Conservation (phyloP, 352 stramenopile species). For the Globisporangium middletonii region DNA sequence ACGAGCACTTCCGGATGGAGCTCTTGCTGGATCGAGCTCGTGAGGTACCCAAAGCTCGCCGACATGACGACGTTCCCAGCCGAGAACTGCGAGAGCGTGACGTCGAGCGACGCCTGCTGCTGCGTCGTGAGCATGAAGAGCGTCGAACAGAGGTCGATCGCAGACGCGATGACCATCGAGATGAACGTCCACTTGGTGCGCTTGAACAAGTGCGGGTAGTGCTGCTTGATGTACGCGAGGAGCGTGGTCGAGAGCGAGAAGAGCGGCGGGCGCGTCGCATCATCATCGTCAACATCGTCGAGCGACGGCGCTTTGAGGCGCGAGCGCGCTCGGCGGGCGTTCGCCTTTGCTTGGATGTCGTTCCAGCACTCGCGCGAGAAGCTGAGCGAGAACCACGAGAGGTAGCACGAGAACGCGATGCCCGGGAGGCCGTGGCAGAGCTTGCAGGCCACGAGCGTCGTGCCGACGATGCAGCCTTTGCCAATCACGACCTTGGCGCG, state of each 20-base stretch:
- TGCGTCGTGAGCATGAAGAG: conserved; percentile 33
- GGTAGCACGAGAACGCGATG: conserved; percentile 43
- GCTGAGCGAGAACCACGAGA: conserved; percentile 64
- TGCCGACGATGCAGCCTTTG: conserved; percentile 30
- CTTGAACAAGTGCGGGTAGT: conserved; percentile 61
- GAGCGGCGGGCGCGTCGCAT: background rate
- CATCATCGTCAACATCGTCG: background rate
- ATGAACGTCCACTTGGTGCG: conserved; percentile 77
- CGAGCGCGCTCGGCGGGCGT: background rate
- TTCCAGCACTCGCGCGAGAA: conserved; percentile 72
- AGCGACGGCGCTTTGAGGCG: background rate
- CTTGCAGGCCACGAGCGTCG: conserved; percentile 42
- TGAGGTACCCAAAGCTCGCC: conserved; percentile 56
- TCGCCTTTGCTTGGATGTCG: conserved; percentile 37
- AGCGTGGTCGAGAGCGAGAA: conserved; percentile 15
- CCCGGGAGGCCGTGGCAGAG: conserved; percentile 34
- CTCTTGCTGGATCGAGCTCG: conserved; percentile 55
- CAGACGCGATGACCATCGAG: conserved; percentile 58
- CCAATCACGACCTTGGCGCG: conserved; percentile 25
- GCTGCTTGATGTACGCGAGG: conserved; percentile 20
- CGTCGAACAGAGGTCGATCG: conserved; percentile 63
- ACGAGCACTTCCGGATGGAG: conserved; percentile 51
- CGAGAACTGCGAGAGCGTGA: conserved; percentile 72
- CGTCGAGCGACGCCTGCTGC: conserved; percentile 24
- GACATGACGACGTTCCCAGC: conserved; percentile 66